These are phyloP conservation scores for Austroboletus niveus DNA, from an alignment of 1,284 basidiomycete genomes.

Conservation along the genomic window DNA sequence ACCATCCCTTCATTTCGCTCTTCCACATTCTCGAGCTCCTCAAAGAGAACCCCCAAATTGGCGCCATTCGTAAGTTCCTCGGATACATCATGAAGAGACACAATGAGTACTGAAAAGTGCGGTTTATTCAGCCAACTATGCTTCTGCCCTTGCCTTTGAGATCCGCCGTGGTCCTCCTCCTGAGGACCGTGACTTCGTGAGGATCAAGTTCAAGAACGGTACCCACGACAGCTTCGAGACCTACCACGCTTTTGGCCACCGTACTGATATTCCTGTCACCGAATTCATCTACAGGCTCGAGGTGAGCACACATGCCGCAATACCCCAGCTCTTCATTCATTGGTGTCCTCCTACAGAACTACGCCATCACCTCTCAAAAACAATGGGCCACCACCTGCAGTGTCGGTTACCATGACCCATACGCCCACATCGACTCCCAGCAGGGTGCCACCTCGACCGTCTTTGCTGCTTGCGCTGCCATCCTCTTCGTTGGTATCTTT, in stretches of 20 bases:
- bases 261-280: conserved; percentile 68
- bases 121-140: conserved; percentile 62
- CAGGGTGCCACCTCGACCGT: conserved; percentile 39
- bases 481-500: conserved; percentile 45
- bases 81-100: background rate
- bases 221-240: conserved; percentile 57
- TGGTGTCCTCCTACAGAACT: conserved; percentile 40
- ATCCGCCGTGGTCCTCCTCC: conserved; percentile 69
- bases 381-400: conserved; percentile 65
- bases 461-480: conserved; percentile 45
- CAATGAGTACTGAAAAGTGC: conserved; percentile 8
- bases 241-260: conserved; percentile 67
- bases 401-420: conserved; percentile 30
- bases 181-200: conserved; percentile 75
- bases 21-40: conserved; percentile 72
- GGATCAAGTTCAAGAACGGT: conserved; percentile 86
- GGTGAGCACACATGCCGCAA: conserved; percentile 64
- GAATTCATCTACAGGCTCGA: conserved; percentile 78
- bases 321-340: conserved; percentile 19
- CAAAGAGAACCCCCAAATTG: conserved; percentile 55
- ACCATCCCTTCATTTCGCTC: conserved; percentile 87
- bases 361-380: conserved; percentile 65
- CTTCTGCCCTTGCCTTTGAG: conserved; percentile 77
- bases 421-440: conserved; percentile 35
- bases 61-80: conserved; percentile 57